Evolutionary conservation across 164 flowering plant genomes (phyloP), one percentile per base, ranked within the genome.

Genomic region (Sextonia rubra): DNA sequence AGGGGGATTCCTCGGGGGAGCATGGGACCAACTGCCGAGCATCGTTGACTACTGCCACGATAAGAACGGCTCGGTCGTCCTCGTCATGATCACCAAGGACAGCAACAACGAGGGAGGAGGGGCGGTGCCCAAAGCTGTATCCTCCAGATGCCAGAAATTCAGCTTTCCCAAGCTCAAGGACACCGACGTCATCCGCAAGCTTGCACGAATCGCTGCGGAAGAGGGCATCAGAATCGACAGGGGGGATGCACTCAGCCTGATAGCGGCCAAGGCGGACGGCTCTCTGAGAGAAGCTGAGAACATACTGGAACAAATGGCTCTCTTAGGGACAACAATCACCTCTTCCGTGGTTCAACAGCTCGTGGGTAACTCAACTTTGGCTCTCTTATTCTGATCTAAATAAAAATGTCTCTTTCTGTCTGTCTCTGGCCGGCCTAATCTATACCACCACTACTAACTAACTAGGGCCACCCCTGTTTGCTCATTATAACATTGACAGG

Each of bases 251-350:
- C 66, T 83, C 60, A 67, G 60, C 56, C 76, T 83, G 27, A 78
- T 82, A 65, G 65, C 71, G 68, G 70, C 74, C 1, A 80, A 80
- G 71, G 81, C 86, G 67, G 78, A 82, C 2, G 86, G 86, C 18
- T 84, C 86, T 20, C 69, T 82, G 74, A 78, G 83, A 75, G 86
- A 84, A 75, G 86, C 84, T 1, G 86, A 82, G 66, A 80, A 76
- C 72, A 73, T 78, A 56, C 60, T 82, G 55, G 83, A 82, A 61
- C 86, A 84, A 66, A 65, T 84, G 64, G 72, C 60, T 37, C 77
- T 82, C 47, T 48, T 82, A 61, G 84, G 80, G 44, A 66, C 75
- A 48, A 82, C 60, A 73, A 82, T 84, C 56, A 76, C 76, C 29
- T 65, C 55, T 72, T 65, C 81, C 69, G 73, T 75, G 66, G 84